phyloP scores from a whole-genome alignment of 179 eudicot genomes.

The Drosera spatulata region DNA sequence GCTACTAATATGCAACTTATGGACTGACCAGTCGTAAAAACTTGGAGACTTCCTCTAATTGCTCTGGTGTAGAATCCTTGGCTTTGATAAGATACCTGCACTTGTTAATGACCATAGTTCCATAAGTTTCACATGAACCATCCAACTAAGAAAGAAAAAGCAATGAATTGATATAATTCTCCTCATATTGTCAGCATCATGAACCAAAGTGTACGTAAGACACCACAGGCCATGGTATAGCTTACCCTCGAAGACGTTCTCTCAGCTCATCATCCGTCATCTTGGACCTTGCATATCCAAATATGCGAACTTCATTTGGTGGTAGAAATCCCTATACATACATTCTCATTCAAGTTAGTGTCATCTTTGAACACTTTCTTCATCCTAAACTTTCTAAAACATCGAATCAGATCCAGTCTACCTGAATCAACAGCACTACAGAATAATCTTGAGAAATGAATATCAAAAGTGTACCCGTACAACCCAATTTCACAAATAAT shows the following conservation, averaged over 20 bases:
- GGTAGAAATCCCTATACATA: slow-evolving; percentile 58
- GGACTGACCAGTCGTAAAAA: slow-evolving; percentile 67
- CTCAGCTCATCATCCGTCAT: slow-evolving; percentile 70
- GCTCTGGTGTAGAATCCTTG: slow-evolving; percentile 31
- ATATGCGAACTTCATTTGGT: slow-evolving; percentile 69
- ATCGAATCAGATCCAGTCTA: too few relatives aligned
- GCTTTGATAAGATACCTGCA: slow-evolving; percentile 54
- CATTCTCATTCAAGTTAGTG: slow-evolving; percentile 9
- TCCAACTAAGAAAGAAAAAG: neutral
- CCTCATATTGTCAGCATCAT: neutral
- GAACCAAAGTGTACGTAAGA: neutral
- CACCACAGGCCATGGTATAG: slow-evolving; percentile 1
- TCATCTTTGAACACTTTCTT: neutral
- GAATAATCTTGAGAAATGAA: too few relatives aligned
- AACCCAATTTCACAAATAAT: too few relatives aligned
- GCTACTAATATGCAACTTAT: slow-evolving; percentile 3
- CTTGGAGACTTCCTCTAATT: slow-evolving; percentile 34
- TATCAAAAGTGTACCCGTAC: too few relatives aligned
- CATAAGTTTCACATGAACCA: neutral
- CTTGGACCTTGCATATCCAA: slow-evolving; percentile 95
- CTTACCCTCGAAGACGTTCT: slow-evolving; percentile 74
- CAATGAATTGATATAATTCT: neutral
- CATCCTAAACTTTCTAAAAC: neutral
- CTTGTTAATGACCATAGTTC: neutral
- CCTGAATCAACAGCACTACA: too few relatives aligned